Conservation (phyloP, 148 eudicot species). For the Arbutus unedo region DNA sequence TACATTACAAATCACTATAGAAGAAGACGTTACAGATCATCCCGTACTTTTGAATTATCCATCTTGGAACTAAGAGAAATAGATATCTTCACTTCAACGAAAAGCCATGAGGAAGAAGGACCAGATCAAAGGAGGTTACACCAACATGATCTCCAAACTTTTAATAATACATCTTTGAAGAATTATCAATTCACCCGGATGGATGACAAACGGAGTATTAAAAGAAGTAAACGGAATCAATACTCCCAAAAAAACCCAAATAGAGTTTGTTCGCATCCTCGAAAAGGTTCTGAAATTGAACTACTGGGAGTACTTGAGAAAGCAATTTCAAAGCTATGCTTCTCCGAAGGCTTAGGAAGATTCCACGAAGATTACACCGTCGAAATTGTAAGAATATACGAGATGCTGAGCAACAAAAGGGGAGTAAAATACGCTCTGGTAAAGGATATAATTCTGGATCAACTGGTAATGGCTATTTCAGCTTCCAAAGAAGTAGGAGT, state of each 20-base stretch:
- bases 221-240: conserved; percentile 11
- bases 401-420: conserved; percentile 37
- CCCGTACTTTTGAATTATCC: conserved; percentile 20
- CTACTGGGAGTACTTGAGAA: conserved; percentile 34
- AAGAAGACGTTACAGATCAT: conserved; percentile 24
- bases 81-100: conserved; percentile 1
- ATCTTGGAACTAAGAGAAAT: conserved; percentile 13
- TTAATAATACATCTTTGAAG: neutral
- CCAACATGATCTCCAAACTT: neutral
- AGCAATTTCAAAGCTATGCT: conserved; percentile 46
- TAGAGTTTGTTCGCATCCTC: conserved; percentile 16
- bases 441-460: conserved; percentile 47
- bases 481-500: conserved; percentile 44
- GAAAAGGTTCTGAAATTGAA: conserved; percentile 23
- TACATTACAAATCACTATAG: conserved; percentile 3
- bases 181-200: conserved; percentile 11
- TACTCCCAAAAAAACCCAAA: conserved; percentile 10
- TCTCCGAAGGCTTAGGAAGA: conserved; percentile 30
- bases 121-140: conserved; percentile 1
- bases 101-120: conserved; percentile 16
- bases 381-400: conserved; percentile 40
- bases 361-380: conserved; percentile 32
- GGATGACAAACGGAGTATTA: neutral
- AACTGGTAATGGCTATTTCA: conserved; percentile 46
- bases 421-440: conserved; percentile 46